These are phyloP conservation scores for Stachybotrys elegans DNA, from an alignment of 2,329 filamentous ascomycete species.

Conservation along the genomic window DNA sequence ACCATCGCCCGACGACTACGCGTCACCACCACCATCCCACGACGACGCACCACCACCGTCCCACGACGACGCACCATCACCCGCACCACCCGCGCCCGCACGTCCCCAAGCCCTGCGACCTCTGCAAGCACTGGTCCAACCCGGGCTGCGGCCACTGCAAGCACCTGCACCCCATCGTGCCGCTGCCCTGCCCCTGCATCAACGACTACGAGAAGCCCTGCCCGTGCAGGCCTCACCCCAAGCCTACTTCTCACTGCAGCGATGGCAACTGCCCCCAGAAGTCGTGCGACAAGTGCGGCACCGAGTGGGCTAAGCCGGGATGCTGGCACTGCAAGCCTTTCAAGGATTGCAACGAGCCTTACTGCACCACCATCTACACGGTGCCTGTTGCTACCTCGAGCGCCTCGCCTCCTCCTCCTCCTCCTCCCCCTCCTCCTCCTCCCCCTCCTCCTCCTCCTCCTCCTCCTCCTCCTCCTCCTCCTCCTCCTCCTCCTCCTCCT, in stretches of 20 bases:
- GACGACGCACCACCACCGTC: neutral
- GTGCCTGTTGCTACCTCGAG: neutral
- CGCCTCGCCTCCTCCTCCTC: conserved; percentile 7
- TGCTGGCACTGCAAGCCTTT: conserved; percentile 24
- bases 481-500: conserved; percentile 1
- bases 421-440: conserved; percentile 2
- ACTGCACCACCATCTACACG: conserved; percentile 6
- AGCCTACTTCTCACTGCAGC: conserved; percentile 8
- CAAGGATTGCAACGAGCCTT: conserved; percentile 11
- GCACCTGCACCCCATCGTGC: conserved; percentile 7
- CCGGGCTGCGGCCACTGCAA: conserved; percentile 2
- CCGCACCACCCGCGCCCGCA: conserved; percentile 1
- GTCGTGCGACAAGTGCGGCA: conserved; percentile 19
- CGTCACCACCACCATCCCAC: neutral
- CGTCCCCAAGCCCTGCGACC: neutral
- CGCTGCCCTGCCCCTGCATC: conserved; percentile 9
- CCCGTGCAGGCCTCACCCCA: neutral
- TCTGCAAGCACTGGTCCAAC: neutral
- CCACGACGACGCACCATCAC: neutral
- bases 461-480: conserved; percentile 3
- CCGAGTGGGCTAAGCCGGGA: conserved; percentile 21
- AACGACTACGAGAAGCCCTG: conserved; percentile 8
- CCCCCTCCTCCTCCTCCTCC: conserved; percentile 3
- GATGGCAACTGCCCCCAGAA: conserved; percentile 17
- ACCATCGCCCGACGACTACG: neutral